These are phyloP conservation scores for Neurospora tetrasperma DNA, from an alignment of 495 filamentous ascomycete species.

Conservation along the genomic window DNA sequence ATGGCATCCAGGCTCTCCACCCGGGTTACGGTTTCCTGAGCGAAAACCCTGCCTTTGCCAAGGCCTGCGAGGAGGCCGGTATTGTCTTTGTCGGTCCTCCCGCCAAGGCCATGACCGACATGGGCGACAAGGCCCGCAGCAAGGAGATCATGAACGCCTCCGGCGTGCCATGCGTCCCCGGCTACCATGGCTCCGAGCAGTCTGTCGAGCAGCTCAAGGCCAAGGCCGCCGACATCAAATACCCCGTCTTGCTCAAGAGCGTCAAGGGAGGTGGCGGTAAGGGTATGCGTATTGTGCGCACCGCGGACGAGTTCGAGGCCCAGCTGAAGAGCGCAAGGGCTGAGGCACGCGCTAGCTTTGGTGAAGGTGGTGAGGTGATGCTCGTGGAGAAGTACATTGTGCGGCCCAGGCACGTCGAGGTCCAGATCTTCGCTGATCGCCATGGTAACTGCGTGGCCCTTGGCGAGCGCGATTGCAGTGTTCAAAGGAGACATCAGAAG, in stretches of 20 bases:
- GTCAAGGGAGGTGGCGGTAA: constrained; percentile 96
- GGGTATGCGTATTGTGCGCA: constrained; percentile 90
- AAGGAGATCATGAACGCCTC: constrained; percentile 95
- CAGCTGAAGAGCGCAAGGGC: constrained; percentile 81
- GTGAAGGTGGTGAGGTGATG: constrained; percentile 77
- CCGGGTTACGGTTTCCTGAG: constrained; percentile 96
- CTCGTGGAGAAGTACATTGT: constrained; percentile 95
- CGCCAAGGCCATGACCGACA: constrained; percentile 84
- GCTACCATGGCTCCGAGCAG: constrained; percentile 87
- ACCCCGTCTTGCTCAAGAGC: constrained; percentile 91
- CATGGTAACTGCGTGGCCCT: constrained; percentile 75
- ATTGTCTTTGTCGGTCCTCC: constrained; percentile 93
- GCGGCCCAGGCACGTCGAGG: constrained; percentile 91
- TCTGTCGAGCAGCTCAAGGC: constrained; percentile 56
- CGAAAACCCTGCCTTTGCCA: constrained; percentile 87
- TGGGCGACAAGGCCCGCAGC: constrained; percentile 86
- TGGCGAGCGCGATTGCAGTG: constrained; percentile 78
- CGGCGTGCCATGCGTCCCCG: constrained; percentile 90
- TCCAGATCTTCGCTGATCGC: constrained; percentile 93
- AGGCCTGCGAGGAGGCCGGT: constrained; percentile 80
- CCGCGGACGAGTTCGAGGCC: constrained; percentile 63
- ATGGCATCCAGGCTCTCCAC: constrained; percentile 84
- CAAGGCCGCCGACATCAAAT: constrained; percentile 73
- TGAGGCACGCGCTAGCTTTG: constrained; percentile 85
- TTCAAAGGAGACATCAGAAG: constrained; percentile 89